phyloP scores from a whole-genome alignment of 2,329 filamentous ascomycete genomes.

The Blumeria graminis region DNA sequence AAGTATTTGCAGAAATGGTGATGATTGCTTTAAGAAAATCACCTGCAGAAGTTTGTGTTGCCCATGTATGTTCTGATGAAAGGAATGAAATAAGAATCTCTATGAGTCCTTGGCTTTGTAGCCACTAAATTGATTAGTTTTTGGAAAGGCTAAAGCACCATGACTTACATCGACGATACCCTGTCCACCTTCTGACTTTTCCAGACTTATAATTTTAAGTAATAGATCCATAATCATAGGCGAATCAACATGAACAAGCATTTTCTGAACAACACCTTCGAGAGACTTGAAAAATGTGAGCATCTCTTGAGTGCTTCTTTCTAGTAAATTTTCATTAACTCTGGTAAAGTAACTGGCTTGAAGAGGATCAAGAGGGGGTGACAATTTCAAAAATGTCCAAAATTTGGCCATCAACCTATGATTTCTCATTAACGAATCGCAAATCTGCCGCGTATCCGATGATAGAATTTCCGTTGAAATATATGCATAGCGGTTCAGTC shows the following conservation, averaged over 20 bases:
- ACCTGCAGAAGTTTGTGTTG: constrained; percentile 85
- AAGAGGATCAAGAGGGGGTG: constrained; percentile 70
- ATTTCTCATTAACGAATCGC: constrained; percentile 76
- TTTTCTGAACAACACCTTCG: constrained; percentile 56
- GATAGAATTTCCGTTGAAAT: constrained; percentile 82
- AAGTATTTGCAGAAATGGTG: constrained; percentile 93
- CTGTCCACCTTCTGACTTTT: constrained; percentile 73
- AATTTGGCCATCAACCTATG: constrained; percentile 56
- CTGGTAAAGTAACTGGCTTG: constrained; percentile 98
- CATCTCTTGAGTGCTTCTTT: constrained; percentile 98
- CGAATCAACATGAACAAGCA: constrained; percentile 85
- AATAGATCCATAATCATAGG: constrained; percentile 97
- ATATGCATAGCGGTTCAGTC: constrained; percentile 80
- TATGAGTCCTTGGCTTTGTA: constrained; percentile 72
- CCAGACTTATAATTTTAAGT: constrained; percentile 87
- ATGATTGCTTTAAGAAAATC: constrained; percentile 98
- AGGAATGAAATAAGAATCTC: constrained; percentile 71
- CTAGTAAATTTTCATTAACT: constrained; percentile 90
- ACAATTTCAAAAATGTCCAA: constrained; percentile 68
- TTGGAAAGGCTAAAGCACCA: constrained; percentile 5
- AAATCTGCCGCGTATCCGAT: constrained; percentile 91
- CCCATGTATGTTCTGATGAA: constrained; percentile 59
- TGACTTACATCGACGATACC: constrained; percentile 66
- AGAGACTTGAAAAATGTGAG: constrained; percentile 66
- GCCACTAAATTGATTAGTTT: constrained; percentile 37